Conservation (phyloP, 2,329 filamentous ascomycete genomes). For the Epichloe sylvatica region DNA sequence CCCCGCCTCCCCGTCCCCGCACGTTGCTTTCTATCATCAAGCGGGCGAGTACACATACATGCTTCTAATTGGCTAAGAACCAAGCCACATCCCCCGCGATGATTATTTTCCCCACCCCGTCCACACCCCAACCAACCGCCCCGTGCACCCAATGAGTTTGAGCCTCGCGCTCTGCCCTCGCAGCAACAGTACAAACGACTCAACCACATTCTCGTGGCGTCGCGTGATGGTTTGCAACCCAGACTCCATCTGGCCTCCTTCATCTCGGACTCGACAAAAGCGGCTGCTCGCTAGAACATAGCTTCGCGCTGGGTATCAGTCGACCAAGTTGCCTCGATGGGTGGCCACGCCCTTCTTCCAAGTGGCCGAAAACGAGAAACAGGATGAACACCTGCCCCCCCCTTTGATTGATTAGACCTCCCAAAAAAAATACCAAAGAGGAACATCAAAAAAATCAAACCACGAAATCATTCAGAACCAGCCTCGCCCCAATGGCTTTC, state of each 20-base stretch:
- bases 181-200: background rate
- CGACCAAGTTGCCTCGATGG: slow-evolving; percentile 4
- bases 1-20: too few species aligned
- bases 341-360: background rate
- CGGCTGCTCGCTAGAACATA: background rate
- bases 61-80: too few species aligned
- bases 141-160: background rate
- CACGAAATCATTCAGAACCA: background rate
- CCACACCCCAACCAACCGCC: too few species aligned
- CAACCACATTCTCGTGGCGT: background rate
- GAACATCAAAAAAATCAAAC: background rate
- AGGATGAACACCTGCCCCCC: slow-evolving; percentile 7
- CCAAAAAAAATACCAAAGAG: slow-evolving; percentile 5
- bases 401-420: background rate
- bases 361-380: background rate
- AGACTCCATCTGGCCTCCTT: background rate
- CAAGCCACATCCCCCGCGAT: too few species aligned
- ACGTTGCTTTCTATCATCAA: too few species aligned
- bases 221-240: background rate
- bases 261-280: slow-evolving; percentile 3
- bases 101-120: too few species aligned
- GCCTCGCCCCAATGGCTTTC: slow-evolving; percentile 4
- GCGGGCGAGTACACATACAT: too few species aligned
- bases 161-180: background rate
- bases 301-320: slow-evolving; percentile 8